Conservation (phyloP, 208 protist genomes). For the Acanthamoeba castellanii region DNA sequence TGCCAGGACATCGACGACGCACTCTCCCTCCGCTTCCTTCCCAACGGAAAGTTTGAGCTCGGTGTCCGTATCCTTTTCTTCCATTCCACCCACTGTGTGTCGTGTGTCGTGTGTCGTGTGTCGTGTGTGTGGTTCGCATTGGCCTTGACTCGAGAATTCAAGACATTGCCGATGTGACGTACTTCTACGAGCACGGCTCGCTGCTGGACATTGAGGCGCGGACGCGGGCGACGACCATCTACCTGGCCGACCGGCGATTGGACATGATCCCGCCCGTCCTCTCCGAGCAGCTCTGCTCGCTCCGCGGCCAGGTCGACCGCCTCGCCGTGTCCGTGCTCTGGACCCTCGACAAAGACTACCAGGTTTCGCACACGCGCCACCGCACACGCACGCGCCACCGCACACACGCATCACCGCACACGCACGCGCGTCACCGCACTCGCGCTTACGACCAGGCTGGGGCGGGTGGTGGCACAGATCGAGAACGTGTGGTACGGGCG, state of each 20-base stretch:
- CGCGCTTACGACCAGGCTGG: too few species aligned
- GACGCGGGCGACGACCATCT: conserved; percentile 96
- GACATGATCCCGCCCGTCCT: conserved; percentile 98
- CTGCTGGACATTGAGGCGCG: conserved; percentile 95
- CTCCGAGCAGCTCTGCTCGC: conserved; percentile 91
- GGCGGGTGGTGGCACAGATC: not conserved
- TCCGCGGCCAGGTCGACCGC: not conserved
- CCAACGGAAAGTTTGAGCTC: conserved; percentile 76
- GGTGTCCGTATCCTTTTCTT: conserved; percentile 76
- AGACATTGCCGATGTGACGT: conserved; percentile 98
- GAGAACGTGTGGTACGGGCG: conserved; percentile 93
- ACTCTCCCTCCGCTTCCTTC: conserved; percentile 80
- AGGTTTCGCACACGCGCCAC: not conserved
- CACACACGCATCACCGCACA: not conserved
- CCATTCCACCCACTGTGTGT: too few species aligned
- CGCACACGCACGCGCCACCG: not conserved
- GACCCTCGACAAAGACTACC: conserved; percentile 46
- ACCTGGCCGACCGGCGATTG: conserved; percentile 96
- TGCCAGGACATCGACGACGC: conserved; percentile 93
- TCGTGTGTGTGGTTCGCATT: too few species aligned
- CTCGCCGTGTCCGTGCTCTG: conserved; percentile 57
- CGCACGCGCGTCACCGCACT: too few species aligned
- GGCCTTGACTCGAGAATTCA: not conserved
- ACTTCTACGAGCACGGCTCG: conserved; percentile 95
- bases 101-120: too few species aligned